Base-by-base conservation (phyloP, 345 rosid species). In the Populus nigra region DNA sequence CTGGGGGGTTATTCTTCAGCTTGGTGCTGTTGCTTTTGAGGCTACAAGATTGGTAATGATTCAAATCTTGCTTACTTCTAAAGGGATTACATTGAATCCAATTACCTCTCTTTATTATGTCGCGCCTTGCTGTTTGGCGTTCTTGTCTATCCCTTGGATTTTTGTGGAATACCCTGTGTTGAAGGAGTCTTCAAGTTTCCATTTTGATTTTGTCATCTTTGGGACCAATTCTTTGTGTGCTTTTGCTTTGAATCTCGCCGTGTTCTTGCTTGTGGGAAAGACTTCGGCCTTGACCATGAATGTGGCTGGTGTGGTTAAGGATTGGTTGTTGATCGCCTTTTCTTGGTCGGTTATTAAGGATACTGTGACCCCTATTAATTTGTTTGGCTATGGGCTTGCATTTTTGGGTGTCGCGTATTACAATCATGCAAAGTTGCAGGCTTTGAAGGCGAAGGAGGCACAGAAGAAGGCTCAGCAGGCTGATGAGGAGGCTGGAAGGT, bases 281-380 rank as follows among this genome's bases (percentile, higher is more conserved):
- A 95, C 99, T 17, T 95, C 99, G 0, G 99, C 99, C 16, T 82
- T 95, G 82, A 93, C 99, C 6, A 95, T 95, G 99, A 95, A 95
- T 80, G 99, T 95, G 55, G 99, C 99, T 53, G 98, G 98, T 65
- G 98, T 94, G 8, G 98, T 94, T 2, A 94, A 94, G 84, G 98
- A 94, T 76, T 94, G 98, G 99, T 73, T 95, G 20, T 81, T 95
- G 89, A 95, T 95, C 29, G 99, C 99, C 0, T 95, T 95, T 78
- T 95, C 99, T 0, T 95, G 99, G 99, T 94, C 98, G 0, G 95
- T 94, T 66, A 94, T 94, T 35, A 93, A 95, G 90, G 99, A 95
- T 71, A 95, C 98, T 0, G 99, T 95, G 7, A 95, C 99, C 10
- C 97, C 96, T 0, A 73, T 95, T 1, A 95, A 95, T 80, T 78